Conservation (phyloP, 768 basidiomycete species). For the Psilocybe subaeruginosa region DNA sequence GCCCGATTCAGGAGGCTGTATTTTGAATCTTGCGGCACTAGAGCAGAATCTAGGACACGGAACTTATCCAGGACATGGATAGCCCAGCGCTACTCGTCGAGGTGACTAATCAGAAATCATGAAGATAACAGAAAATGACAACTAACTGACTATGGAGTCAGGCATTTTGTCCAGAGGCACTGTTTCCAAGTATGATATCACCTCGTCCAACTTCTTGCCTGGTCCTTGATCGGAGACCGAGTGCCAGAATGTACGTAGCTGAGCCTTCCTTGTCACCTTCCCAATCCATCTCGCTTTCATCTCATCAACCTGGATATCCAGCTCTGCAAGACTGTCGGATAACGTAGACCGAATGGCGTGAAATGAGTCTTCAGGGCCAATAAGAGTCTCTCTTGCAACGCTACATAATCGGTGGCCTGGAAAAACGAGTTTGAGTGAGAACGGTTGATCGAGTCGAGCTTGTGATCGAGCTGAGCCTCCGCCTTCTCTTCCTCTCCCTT, state of each 20-base stretch:
- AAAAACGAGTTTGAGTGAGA: slow-evolving; percentile 2
- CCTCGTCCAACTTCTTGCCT: not conserved
- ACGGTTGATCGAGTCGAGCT: not conserved
- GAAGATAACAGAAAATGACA: too few relatives aligned
- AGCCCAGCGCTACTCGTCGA: slow-evolving; percentile 1
- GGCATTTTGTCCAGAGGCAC: slow-evolving; percentile 1
- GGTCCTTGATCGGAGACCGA: not conserved
- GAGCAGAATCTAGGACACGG: not conserved
- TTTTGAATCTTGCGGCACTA: not conserved
- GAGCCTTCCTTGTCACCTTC: not conserved
- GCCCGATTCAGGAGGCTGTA: not conserved
- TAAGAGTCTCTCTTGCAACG: not conserved
- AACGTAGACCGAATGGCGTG: not conserved
- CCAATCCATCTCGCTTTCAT: not conserved
- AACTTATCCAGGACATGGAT: not conserved
- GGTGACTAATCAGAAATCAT: too few relatives aligned
- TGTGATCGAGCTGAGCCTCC: too few relatives aligned
- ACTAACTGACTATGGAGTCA: not conserved
- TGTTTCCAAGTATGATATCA: not conserved
- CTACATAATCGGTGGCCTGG: not conserved
- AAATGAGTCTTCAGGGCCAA: not conserved
- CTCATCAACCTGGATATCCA: slow-evolving; percentile 1
- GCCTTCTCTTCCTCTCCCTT: too few relatives aligned
- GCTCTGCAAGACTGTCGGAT: not conserved
- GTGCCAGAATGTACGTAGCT: not conserved